A percentile compares a stretch with the other conserved stretches of the same genome.
Conservation (phyloP, 257 asterid genomes). For the Przewalskia tangutica region DNA sequence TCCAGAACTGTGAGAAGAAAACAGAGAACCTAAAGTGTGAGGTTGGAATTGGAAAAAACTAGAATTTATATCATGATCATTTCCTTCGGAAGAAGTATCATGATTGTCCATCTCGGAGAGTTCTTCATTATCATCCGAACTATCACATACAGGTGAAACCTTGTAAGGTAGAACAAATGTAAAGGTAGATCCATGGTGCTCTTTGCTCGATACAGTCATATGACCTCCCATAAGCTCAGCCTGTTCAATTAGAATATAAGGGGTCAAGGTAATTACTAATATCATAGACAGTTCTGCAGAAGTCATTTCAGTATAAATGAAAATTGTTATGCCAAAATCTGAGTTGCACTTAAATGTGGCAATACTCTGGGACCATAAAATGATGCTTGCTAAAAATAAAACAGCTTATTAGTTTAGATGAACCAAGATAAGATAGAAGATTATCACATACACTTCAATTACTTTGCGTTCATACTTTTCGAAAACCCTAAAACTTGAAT, state of each 20-base stretch:
- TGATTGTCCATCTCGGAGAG: slow-evolving; percentile 43
- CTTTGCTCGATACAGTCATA: slow-evolving; percentile 63
- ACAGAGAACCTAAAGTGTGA: slow-evolving; percentile 52
- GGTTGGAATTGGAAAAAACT: slow-evolving; percentile 71
- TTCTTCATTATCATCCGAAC: slow-evolving; percentile 65
- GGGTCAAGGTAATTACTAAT: neutral
- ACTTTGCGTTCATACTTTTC: neutral
- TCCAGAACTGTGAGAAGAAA: slow-evolving; percentile 41
- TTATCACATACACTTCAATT: neutral
- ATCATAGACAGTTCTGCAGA: neutral
- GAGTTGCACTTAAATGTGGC: neutral
- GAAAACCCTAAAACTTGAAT: neutral
- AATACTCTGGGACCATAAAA: neutral
- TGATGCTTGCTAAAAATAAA: neutral
- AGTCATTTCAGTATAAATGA: neutral
- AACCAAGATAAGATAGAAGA: neutral
- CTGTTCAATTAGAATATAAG: slow-evolving; percentile 18
- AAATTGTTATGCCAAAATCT: neutral
- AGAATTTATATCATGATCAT: slow-evolving; percentile 52
- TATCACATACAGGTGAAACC: slow-evolving; percentile 43
- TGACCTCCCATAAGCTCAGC: slow-evolving; percentile 97
- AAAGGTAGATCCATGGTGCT: slow-evolving; percentile 67
- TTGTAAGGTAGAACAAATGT: slow-evolving; percentile 72
- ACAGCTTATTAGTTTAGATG: neutral
- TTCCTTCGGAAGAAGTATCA: slow-evolving; percentile 27